phyloP scores from a whole-genome alignment of 331 rosid genomes.

The Saraca asoca region DNA sequence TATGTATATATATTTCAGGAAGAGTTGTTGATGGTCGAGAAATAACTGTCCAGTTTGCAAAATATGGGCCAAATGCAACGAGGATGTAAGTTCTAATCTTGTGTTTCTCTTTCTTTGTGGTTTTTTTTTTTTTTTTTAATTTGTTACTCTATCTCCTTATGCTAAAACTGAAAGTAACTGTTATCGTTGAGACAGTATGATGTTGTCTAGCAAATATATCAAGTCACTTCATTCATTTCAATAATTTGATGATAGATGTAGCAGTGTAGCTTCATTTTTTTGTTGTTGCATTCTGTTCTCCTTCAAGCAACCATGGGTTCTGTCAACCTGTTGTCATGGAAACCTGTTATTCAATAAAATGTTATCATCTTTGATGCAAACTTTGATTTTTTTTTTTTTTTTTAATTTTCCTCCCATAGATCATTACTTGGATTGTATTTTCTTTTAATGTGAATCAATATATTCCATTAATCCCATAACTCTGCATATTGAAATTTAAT shows the following conservation, averaged over 20 bases:
- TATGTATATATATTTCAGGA: constrained; percentile 50
- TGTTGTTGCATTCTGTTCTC: too few relatives aligned
- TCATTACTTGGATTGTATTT: neutral
- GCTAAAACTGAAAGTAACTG: neutral
- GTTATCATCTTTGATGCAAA: neutral
- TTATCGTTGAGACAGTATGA: neutral
- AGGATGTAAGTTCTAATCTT: constrained; percentile 62
- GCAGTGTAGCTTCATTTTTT: too few relatives aligned
- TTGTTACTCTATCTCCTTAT: neutral
- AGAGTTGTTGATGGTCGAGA: constrained; percentile 93
- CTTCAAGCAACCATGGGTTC: too few relatives aligned
- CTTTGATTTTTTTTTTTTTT: too few relatives aligned
- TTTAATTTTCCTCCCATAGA: neutral
- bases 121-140: neutral
- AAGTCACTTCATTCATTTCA: too few relatives aligned
- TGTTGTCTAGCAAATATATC: neutral
- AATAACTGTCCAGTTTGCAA: constrained; percentile 90
- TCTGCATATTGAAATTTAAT: neutral
- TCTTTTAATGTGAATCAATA: neutral
- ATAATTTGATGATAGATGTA: too few relatives aligned
- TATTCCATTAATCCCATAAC: neutral
- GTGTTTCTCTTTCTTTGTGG: neutral
- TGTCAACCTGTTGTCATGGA: too few relatives aligned
- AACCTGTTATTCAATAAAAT: neutral
- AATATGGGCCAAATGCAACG: constrained; percentile 94